These are phyloP conservation scores for Sutorius australiensis DNA, from an alignment of 768 basidiomycete genomes.

Conservation along the genomic window DNA sequence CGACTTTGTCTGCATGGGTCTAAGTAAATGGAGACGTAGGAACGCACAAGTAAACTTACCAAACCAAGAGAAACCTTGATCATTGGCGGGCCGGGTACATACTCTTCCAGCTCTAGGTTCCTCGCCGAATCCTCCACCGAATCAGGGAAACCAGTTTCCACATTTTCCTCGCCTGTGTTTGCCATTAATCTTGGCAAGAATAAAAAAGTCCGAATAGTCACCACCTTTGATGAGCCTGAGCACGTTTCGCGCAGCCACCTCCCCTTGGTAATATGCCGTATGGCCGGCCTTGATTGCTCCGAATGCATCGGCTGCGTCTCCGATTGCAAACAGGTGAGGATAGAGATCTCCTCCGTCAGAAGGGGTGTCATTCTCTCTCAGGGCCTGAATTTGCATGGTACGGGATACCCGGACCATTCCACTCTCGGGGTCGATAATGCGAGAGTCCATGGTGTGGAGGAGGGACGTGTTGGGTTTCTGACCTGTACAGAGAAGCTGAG, in stretches of 20 bases:
- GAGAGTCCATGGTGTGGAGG: slow-evolving; percentile 40
- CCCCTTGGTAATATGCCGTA: slow-evolving; percentile 49
- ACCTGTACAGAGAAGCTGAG: slow-evolving; percentile 57
- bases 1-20: slow-evolving; percentile 32
- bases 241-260: slow-evolving; percentile 55
- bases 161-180: background rate
- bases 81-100: slow-evolving; percentile 44
- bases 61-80: slow-evolving; percentile 65
- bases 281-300: slow-evolving; percentile 61
- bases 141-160: background rate
- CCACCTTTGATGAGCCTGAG: slow-evolving; percentile 38
- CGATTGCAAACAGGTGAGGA: slow-evolving; percentile 57
- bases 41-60: slow-evolving; percentile 31
- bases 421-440: slow-evolving; percentile 37
- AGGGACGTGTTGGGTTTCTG: slow-evolving; percentile 55
- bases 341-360: slow-evolving; percentile 22
- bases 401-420: slow-evolving; percentile 44
- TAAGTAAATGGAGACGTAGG: background rate
- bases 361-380: background rate
- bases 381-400: slow-evolving; percentile 46
- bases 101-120: slow-evolving; percentile 36
- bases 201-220: background rate
- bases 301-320: slow-evolving; percentile 62
- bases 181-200: background rate
- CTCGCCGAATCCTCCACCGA: background rate